These are phyloP conservation scores for Hymenoscyphus fructigenus DNA, from an alignment of 2,329 filamentous ascomycete genomes.

Conservation along the genomic window DNA sequence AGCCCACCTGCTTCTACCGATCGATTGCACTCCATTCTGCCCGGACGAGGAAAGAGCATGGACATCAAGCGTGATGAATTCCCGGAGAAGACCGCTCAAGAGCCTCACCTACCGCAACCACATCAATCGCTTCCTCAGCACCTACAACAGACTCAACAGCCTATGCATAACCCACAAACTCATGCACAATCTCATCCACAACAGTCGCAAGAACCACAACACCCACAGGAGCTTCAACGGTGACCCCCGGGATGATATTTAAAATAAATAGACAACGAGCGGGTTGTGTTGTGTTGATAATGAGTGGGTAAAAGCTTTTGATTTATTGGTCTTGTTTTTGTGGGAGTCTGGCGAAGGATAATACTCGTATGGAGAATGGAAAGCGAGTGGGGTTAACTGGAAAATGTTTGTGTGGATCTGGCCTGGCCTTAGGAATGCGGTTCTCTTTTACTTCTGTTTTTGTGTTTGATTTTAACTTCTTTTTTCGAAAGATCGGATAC, in stretches of 20 bases:
- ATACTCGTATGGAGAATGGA: neutral
- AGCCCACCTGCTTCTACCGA: slow-evolving; percentile 34
- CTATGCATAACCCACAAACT: neutral
- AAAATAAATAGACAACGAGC: neutral
- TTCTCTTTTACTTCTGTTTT: slow-evolving; percentile 14
- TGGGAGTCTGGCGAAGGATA: neutral
- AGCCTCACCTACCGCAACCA: slow-evolving; percentile 12
- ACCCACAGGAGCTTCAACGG: slow-evolving; percentile 13
- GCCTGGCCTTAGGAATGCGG: slow-evolving; percentile 8
- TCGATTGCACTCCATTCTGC: slow-evolving; percentile 21
- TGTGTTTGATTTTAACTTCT: slow-evolving; percentile 17
- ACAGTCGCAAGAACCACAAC: neutral
- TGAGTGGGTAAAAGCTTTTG: neutral
- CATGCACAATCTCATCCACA: slow-evolving; percentile 2
- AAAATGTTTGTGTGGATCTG: slow-evolving; percentile 10
- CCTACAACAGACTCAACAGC: slow-evolving; percentile 4
- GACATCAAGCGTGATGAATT: slow-evolving; percentile 31
- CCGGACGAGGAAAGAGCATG: slow-evolving; percentile 31
- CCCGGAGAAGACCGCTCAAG: slow-evolving; percentile 21
- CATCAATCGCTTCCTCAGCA: slow-evolving; percentile 4
- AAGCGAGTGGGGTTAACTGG: too few species aligned
- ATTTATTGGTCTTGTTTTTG: slow-evolving; percentile 4
- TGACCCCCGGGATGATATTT: slow-evolving; percentile 7
- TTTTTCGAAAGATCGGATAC: slow-evolving; percentile 30
- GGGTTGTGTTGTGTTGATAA: slow-evolving; percentile 9